Evolutionary conservation across 1,139 yeast genomes (phyloP).

Genomic region (Yamadazyma aaseri): DNA sequence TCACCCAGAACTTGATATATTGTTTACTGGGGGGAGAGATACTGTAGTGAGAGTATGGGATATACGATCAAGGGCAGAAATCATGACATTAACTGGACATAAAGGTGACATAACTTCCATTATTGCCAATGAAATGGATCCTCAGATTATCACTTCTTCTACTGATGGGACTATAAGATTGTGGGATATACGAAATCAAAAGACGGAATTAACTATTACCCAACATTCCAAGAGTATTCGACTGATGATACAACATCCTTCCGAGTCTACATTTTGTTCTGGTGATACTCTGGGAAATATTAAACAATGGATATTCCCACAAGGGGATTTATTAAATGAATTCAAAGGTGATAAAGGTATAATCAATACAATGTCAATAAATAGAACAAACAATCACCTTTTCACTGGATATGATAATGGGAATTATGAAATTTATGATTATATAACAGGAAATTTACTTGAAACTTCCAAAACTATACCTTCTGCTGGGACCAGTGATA

Average conservation of each 20-base stretch:
- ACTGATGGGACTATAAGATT: constrained; percentile 81
- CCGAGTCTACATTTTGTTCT: constrained; percentile 68
- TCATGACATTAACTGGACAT: constrained; percentile 82
- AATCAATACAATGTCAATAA: constrained; percentile 67
- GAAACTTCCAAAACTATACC: constrained; percentile 55
- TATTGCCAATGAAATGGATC: constrained; percentile 67
- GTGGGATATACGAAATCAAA: constrained; percentile 67
- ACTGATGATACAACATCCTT: constrained; percentile 67
- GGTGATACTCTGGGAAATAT: constrained; percentile 79
- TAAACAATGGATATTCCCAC: constrained; percentile 82
- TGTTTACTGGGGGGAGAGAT: constrained; percentile 92
- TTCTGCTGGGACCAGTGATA: constrained; percentile 67
- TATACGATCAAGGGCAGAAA: constrained; percentile 72
- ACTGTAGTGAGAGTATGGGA: constrained; percentile 92
- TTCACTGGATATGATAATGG: constrained; percentile 90
- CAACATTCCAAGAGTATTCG: constrained; percentile 85
- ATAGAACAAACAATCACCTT: constrained; percentile 60
- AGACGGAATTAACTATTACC: constrained; percentile 57
- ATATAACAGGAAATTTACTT: constrained; percentile 62
- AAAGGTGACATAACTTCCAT: constrained; percentile 71
- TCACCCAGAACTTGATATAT: constrained; percentile 82
- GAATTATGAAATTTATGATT: constrained; percentile 72
- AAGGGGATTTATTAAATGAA: constrained; percentile 59
- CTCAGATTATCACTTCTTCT: constrained; percentile 81
- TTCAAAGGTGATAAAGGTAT: constrained; percentile 41